phyloP scores from a whole-genome alignment of 140 eudicot species.

The Stevia rebaudiana region DNA sequence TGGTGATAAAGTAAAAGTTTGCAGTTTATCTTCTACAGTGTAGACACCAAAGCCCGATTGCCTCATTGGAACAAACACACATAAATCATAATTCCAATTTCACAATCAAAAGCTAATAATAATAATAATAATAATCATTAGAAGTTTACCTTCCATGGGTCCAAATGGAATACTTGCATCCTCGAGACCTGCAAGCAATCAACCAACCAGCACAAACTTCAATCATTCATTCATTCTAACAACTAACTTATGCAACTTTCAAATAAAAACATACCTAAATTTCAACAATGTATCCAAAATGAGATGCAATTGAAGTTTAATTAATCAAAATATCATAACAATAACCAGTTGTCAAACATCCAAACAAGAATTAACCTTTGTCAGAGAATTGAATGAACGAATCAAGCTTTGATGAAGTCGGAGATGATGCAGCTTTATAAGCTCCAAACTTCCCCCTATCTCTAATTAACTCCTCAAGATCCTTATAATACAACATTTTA shows the following conservation, averaged over 20 bases:
- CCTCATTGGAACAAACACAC: constrained; percentile 1
- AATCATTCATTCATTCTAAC: constrained; percentile 14
- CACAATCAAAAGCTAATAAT: neutral
- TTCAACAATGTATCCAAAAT: neutral
- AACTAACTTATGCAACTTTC: neutral
- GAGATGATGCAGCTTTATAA: constrained; percentile 18
- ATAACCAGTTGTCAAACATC: too few relatives aligned
- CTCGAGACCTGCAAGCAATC: constrained; percentile 41
- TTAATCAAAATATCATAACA: neutral
- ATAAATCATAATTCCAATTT: neutral
- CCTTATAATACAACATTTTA: constrained; percentile 54
- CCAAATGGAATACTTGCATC: constrained; percentile 47
- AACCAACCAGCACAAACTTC: constrained; percentile 18
- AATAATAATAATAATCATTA: constrained; percentile 5
- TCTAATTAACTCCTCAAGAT: constrained; percentile 54
- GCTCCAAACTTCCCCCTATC: constrained; percentile 37
- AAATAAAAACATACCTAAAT: neutral
- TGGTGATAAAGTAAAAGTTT: too few relatives aligned
- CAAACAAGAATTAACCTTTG: constrained; percentile 27
- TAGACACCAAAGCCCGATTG: neutral
- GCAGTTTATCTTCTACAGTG: neutral
- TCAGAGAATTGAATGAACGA: constrained; percentile 38
- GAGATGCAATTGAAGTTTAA: too few relatives aligned
- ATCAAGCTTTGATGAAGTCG: constrained; percentile 34
- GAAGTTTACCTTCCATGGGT: constrained; percentile 44